A percentile compares a stretch with the other conserved stretches of the same genome.
These are phyloP conservation scores for Allium sativum DNA, from an alignment of 106 monocot genomes.

Conservation along the genomic window DNA sequence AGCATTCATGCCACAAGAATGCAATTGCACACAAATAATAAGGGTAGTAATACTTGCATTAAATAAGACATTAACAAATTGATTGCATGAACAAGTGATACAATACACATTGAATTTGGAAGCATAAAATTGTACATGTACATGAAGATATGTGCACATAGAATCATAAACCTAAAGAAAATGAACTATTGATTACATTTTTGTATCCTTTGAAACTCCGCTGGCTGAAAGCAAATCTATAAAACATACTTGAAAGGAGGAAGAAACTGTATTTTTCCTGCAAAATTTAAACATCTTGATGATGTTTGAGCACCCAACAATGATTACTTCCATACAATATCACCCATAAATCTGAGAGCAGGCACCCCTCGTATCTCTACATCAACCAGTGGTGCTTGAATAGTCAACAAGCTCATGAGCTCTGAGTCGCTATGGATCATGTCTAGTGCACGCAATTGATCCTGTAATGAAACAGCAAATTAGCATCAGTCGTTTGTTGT, in stretches of 20 bases:
- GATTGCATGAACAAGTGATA: no score
- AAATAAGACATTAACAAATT: no score
- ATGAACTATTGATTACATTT: no score
- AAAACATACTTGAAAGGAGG: background rate
- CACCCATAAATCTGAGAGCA: constrained; percentile 93
- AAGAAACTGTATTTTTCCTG: background rate
- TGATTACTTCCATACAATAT: constrained; percentile 80
- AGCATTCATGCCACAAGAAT: no score
- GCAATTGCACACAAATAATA: no score
- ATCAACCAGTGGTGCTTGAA: constrained; percentile 87
- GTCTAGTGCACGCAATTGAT: constrained; percentile 83
- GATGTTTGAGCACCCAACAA: background rate
- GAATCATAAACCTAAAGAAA: no score
- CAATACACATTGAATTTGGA: no score
- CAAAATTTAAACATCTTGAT: background rate
- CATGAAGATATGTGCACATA: no score
- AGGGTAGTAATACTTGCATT: no score
- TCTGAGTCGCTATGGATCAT: constrained; percentile 75
- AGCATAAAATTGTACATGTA: no score
- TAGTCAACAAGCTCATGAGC: constrained; percentile 46
- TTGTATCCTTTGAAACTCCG: background rate
- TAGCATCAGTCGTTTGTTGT: no score
- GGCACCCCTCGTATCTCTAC: constrained; percentile 94
- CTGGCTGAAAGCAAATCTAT: background rate
- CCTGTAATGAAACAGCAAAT: constrained; percentile 28